Base-by-base conservation (phyloP, 2,329 filamentous ascomycete species). In the Xylariales sp. region DNA sequence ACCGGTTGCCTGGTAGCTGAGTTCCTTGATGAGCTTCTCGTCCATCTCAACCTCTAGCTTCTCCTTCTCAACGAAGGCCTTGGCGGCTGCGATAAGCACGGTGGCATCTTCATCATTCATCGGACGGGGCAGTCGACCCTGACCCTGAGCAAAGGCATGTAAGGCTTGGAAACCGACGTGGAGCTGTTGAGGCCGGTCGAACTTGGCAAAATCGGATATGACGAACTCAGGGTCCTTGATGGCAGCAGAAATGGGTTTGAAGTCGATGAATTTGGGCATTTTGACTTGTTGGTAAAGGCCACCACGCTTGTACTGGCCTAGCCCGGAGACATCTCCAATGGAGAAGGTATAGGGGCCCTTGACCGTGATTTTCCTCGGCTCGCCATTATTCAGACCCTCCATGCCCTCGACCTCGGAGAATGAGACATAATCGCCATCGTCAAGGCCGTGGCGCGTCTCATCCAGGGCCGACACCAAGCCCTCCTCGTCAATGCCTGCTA, bases 321-420 rank as follows among this genome's bases (percentile, higher is more conserved):
- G 74, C 5, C 80, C 84, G 18, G 86, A 88, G 8, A 97, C 88
- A 61, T 96, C 88, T 31, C 91, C 93, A 53, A 98, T 96, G 11
- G 88, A 93, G 67, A 98, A 98, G 7, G 90, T 95, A 63, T 97
- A 98, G 3, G 93, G 93, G 1, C 87, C 93, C 69, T 95, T 96
- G 37, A 96, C 89, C 4, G 85, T 88, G 47, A 98, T 80, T 70
- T 96, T 95, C 52, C 87, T 82, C 37, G 93, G 91, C 48, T 88
- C 86, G 32, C 80, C 77, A 53, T 78, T 78, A 62, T 98, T 98
- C 48, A 98, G 66, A 5, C 66, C 81, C 47, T 95, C 90, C 86
- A 98, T 88, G 16, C 93, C 93, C 69, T 93, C 82, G 16, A 98
- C 63, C 62, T 98, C 93, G 3, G 87, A 84, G 63, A 98, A 98